These are phyloP conservation scores for Diphasiastrum complanatum DNA, from an alignment of 83 land plant genomes.

Conservation along the genomic window DNA sequence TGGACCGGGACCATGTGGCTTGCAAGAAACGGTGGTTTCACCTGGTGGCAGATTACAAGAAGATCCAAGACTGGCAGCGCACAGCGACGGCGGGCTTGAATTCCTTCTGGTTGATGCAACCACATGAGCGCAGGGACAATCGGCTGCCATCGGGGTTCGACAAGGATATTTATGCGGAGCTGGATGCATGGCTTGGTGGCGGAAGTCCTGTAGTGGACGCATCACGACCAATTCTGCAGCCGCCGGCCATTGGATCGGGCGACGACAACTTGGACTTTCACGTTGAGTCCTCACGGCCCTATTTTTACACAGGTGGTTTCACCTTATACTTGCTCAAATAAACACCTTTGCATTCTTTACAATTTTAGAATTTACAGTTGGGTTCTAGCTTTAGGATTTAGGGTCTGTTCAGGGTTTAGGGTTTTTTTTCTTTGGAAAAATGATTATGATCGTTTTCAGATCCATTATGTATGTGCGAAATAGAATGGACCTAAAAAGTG, in stretches of 20 bases:
- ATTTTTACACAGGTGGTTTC: no score
- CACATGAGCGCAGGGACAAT: neutral
- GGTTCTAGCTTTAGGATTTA: no score
- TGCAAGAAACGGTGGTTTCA: slow-evolving; percentile 1
- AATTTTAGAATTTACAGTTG: no score
- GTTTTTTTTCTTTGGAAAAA: no score
- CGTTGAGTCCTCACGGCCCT: no score
- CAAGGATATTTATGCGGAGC: neutral
- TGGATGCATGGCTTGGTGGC: neutral
- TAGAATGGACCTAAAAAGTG: no score
- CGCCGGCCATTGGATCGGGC: neutral
- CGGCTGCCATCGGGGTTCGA: neutral
- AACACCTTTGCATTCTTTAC: no score
- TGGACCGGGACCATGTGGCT: neutral
- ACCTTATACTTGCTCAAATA: no score
- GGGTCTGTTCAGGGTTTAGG: no score
- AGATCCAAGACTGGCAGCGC: neutral
- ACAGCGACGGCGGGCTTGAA: neutral
- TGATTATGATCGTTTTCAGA: no score
- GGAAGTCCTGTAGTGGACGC: no score
- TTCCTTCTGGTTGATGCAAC: neutral
- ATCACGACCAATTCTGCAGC: neutral
- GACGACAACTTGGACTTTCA: neutral
- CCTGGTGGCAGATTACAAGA: neutral
- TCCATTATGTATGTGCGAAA: no score